These are phyloP conservation scores for Russula vinacea DNA, from an alignment of 768 basidiomycete species.

Conservation along the genomic window DNA sequence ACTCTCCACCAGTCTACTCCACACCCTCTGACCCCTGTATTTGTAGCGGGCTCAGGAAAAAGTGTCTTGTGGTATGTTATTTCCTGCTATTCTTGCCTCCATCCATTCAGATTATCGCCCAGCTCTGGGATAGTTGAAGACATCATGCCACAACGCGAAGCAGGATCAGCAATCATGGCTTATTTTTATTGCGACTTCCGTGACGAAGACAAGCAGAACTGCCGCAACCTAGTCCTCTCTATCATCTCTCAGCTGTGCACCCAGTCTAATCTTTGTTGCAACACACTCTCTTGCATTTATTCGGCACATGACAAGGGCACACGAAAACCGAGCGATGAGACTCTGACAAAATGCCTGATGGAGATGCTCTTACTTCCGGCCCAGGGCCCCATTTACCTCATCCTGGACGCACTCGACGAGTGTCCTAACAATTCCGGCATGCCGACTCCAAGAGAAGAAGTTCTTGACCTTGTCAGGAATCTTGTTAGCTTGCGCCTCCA, in stretches of 20 bases:
- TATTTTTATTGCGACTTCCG: too few species aligned
- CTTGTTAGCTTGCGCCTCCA: not conserved
- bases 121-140: too few species aligned
- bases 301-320: not conserved
- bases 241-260: too few species aligned
- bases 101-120: too few species aligned
- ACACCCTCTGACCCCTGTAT: too few species aligned
- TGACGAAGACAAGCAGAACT: too few species aligned
- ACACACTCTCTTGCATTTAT: too few species aligned
- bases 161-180: too few species aligned
- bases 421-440: not conserved
- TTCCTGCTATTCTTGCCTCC: not conserved
- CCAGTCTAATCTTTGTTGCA: too few species aligned
- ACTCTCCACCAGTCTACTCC: not conserved
- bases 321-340: not conserved
- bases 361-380: too few species aligned
- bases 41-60: slow-evolving; percentile 1
- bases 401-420: not conserved
- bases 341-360: not conserved
- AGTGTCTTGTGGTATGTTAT: slow-evolving; percentile 3
- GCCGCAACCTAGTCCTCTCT: too few species aligned
- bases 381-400: not conserved
- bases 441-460: not conserved
- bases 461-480: not conserved
- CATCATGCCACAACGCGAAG: too few species aligned